Conservation (phyloP, 306 rosid genomes). For the Comarum palustre region DNA sequence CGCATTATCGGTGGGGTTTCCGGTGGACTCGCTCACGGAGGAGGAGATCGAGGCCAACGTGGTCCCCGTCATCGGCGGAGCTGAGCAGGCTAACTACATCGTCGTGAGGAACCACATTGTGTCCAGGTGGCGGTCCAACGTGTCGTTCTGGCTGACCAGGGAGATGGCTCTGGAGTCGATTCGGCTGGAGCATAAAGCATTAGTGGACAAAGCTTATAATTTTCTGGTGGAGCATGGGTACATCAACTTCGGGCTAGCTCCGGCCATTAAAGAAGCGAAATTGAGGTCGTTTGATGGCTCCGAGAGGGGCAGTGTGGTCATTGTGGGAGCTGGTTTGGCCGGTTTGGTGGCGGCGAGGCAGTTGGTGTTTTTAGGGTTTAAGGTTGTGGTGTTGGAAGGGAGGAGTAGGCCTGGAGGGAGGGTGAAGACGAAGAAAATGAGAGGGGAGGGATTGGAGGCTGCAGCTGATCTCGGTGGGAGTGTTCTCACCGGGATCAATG, state of each 20-base stretch:
- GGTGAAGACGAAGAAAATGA: conserved; percentile 76
- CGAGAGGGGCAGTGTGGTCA: conserved; percentile 61
- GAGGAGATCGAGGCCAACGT: conserved; percentile 88
- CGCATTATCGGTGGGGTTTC: conserved; percentile 77
- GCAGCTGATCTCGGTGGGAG: conserved; percentile 95
- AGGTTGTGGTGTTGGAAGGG: conserved; percentile 79
- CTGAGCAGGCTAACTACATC: conserved; percentile 72
- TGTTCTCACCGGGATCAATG: conserved; percentile 86
- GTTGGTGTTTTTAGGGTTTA: conserved; percentile 74
- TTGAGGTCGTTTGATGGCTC: conserved; percentile 44
- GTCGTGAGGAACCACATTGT: conserved; percentile 75
- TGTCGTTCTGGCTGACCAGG: conserved; percentile 64
- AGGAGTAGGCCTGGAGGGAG: conserved; percentile 81
- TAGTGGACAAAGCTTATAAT: conserved; percentile 60
- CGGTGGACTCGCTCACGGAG: conserved; percentile 79
- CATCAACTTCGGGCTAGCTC: conserved; percentile 74
- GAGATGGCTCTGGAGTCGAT: conserved; percentile 61
- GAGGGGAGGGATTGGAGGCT: conserved; percentile 52
- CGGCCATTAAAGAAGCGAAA: conserved; percentile 60
- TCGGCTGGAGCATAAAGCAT: conserved; percentile 63
- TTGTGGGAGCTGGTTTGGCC: conserved; percentile 84
- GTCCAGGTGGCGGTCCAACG: conserved; percentile 71
- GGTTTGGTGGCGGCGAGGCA: conserved; percentile 86
- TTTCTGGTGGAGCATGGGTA: conserved; percentile 77
- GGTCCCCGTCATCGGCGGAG: conserved; percentile 70